Base-by-base conservation (phyloP, 805 yeast genomes). In the Ogataea paraovalis region DNA sequence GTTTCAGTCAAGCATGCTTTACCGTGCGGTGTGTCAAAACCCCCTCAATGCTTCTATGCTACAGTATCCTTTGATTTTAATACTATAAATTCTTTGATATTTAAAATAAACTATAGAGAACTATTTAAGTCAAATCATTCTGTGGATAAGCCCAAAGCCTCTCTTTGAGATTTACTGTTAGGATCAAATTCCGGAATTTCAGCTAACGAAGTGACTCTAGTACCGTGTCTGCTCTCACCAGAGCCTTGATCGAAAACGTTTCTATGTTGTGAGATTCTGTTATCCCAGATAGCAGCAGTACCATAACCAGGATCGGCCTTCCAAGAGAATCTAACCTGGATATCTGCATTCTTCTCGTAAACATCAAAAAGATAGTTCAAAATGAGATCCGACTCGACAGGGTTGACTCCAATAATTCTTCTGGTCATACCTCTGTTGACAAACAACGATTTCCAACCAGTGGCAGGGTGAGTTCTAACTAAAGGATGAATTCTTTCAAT, bases 401-500 rank as follows among this genome's bases (percentile, higher is more conserved):
- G 72, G 48, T 72, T 72, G 46, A 79, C 68, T 0, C 81, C 83
- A 9, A 72, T 73, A 46, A 79, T 78, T 49, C 76, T 68, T 38
- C 58, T 67, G 6, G 82, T 78, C 70, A 71, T 69, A 16, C 70
- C 66, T 33, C 78, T 68, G 62, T 78, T 78, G 39, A 78, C 77
- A 52, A 67, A 79, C 53, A 80, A 64, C 1, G 80, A 67, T 62
- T 80, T 80, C 76, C 79, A 71, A 42, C 83, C 83, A 20, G 85
- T 79, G 16, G 73, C 81, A 10, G 86, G 85, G 55, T 81, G 83
- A 39, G 83, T 77, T 64, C 84, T 73, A 25, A 81, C 73, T 22
- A 81, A 52, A 2, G 83, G 85, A 62, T 81, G 86, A 49, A 72
- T 76, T 58, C 82, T 70, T 52, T 72, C 79, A 45, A 79, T 67